phyloP scores from a whole-genome alignment of 2,329 filamentous ascomycete species.

The Nigrospora sphaerica region DNA sequence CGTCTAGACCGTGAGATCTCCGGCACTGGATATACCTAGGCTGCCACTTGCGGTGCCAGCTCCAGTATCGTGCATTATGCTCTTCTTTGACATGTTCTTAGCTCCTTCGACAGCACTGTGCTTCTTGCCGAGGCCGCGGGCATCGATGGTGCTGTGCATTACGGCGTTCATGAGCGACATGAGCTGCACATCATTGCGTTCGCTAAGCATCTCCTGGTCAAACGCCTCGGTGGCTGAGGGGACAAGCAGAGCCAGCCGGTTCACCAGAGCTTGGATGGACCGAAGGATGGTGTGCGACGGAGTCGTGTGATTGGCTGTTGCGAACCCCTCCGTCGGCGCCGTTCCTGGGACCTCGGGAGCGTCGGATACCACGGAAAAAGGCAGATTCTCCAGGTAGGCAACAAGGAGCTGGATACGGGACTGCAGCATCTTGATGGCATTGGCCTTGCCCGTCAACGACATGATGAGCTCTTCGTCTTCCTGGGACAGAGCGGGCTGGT shows the following conservation, averaged over 20 bases:
- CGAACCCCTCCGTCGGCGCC: neutral
- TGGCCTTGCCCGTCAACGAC: constrained; percentile 75
- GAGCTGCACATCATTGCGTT: constrained; percentile 78
- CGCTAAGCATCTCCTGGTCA: constrained; percentile 62
- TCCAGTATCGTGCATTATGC: constrained; percentile 5
- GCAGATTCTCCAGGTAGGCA: constrained; percentile 69
- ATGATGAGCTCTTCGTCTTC: constrained; percentile 57
- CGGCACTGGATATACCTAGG: constrained; percentile 6
- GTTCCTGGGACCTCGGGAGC: constrained; percentile 30
- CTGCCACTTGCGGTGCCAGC: constrained; percentile 7
- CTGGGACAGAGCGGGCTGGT: constrained; percentile 41
- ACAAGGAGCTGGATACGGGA: constrained; percentile 65
- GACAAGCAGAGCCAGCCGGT: constrained; percentile 73
- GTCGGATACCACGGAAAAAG: constrained; percentile 43
- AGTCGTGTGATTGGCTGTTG: constrained; percentile 27
- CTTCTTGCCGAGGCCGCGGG: constrained; percentile 70
- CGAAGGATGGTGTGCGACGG: constrained; percentile 71
- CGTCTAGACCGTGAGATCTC: neutral
- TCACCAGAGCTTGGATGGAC: constrained; percentile 79
- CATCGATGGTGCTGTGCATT: constrained; percentile 63
- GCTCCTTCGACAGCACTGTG: constrained; percentile 50
- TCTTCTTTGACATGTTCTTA: constrained; percentile 18
- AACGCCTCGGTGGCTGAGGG: constrained; percentile 62
- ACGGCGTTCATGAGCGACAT: constrained; percentile 70
- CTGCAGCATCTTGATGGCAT: constrained; percentile 90